Evolutionary conservation across 2,329 filamentous ascomycete species (phyloP).

Genomic region (Cladophialophora immunda): DNA sequence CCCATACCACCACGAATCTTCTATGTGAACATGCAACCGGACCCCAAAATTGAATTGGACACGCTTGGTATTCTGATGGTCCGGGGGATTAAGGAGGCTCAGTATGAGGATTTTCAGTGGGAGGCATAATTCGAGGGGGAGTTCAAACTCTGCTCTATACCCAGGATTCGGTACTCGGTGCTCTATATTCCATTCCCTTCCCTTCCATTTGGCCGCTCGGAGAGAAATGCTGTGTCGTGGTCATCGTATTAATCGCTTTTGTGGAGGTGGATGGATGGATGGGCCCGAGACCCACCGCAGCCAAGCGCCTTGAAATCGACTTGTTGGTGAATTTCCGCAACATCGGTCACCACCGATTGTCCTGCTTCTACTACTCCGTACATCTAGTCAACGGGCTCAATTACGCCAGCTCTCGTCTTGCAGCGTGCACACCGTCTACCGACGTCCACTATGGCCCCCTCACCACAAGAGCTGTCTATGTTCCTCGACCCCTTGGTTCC

Average conservation of each 20-base stretch:
- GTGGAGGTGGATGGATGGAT: not conserved
- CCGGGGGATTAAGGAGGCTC: not conserved
- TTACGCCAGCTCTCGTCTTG: not conserved
- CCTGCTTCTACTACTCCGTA: not conserved
- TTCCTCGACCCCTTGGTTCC: slow-evolving; percentile 58
- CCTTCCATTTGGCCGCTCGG: too few relatives aligned
- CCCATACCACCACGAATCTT: slow-evolving; percentile 33
- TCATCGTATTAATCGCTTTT: too few relatives aligned
- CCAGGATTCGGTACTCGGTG: too few relatives aligned
- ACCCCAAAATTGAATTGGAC: slow-evolving; percentile 10
- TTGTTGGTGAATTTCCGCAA: not conserved
- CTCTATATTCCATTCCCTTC: too few relatives aligned
- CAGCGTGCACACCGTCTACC: not conserved
- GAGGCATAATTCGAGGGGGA: not conserved
- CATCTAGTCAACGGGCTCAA: not conserved
- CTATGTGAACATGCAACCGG: slow-evolving; percentile 25
- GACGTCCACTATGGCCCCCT: slow-evolving; percentile 48
- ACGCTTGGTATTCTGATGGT: not conserved
- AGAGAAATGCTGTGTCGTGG: too few relatives aligned
- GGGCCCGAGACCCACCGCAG: not conserved
- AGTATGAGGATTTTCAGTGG: not conserved
- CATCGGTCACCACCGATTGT: not conserved
- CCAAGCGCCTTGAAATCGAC: slow-evolving; percentile 6
- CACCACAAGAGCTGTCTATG: slow-evolving; percentile 56
- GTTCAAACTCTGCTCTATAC: not conserved